These are phyloP conservation scores for Penicillium frequentans DNA, from an alignment of 2,329 filamentous ascomycete species.

Conservation along the genomic window DNA sequence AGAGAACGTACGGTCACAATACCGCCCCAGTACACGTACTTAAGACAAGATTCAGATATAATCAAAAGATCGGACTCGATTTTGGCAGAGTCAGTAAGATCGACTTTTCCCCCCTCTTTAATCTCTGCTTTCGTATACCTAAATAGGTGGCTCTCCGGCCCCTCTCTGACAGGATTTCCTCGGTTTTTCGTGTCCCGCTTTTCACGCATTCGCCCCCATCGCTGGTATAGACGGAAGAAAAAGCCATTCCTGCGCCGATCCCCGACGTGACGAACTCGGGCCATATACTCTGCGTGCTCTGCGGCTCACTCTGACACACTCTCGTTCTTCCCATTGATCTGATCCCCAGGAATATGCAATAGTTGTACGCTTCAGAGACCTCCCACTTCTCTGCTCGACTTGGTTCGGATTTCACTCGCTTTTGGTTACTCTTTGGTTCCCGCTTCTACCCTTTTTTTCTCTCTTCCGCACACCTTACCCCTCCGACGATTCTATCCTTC, in stretches of 20 bases:
- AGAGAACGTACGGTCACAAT: too few species aligned
- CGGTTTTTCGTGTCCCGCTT: constrained; percentile 3
- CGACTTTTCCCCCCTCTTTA: not conserved
- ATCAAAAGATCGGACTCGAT: not conserved
- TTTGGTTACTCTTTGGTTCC: not conserved
- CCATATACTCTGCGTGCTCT: not conserved
- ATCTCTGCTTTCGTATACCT: not conserved
- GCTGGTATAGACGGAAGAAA: not conserved
- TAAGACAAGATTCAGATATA: not conserved
- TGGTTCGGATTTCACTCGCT: not conserved
- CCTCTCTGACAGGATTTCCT: constrained; percentile 4
- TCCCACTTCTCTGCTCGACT: too few species aligned
- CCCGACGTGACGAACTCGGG: not conserved
- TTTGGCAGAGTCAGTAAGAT: not conserved
- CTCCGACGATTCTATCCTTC: not conserved
- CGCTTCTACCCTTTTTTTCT: not conserved
- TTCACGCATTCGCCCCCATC: not conserved
- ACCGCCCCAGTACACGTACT: not conserved
- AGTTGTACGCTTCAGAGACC: not conserved
- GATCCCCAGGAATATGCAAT: constrained; percentile 3
- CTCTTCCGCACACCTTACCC: not conserved
- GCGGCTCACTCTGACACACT: not conserved
- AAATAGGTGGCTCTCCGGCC: constrained; percentile 1
- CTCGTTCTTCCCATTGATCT: not conserved
- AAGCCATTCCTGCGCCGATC: not conserved